Base-by-base conservation (phyloP, 345 rosid species). In the Carallia pectinifolia region DNA sequence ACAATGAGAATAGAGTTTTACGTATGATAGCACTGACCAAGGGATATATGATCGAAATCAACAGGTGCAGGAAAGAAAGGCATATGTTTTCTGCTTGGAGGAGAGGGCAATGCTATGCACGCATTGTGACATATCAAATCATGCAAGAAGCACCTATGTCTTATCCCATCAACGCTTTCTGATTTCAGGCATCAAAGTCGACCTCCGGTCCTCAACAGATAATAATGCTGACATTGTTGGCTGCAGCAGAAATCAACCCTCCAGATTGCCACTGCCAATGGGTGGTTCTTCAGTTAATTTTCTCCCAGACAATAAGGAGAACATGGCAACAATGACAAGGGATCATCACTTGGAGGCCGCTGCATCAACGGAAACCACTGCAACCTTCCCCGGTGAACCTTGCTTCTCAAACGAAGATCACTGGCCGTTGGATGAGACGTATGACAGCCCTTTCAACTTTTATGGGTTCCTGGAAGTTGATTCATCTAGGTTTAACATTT, bases 31-130 rank as follows among this genome's bases (percentile, higher is more conserved):
- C 23, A 23, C 23, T 23, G 23, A 23, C 0, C 23, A 23, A 23
- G 23, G 23, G 23, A 23, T 23, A 23, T 23, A 23, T 23, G 23
- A 23, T 23, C 23, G 23, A 23, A 23, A 23, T 23, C 23, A 23
- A 12, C 23, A 9, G 31, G 16, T 55, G 73, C 74, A 69, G 75
- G 78, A 52, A 33, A 61, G 52, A 13, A 74, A 58, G 40, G 81
- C 70, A 1, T 66, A 52, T 64, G 37, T 78, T 47, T 78, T 78
- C 69, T 78, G 78, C 73, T 74, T 78, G 75, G 72, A 78, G 76
- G 78, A 78, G 40, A 70, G 75, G 66, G 72, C 75, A 31, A 47
- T 78, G 23, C 38, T 78, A 27, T 78, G 78, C 70, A 66, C 40
- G 69, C 15, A 66, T 1, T 74, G 76, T 33, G 73, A 74, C 65